Base-by-base conservation (phyloP, 2,329 filamentous ascomycete species). In the Tolypocladium ovalisporum region DNA sequence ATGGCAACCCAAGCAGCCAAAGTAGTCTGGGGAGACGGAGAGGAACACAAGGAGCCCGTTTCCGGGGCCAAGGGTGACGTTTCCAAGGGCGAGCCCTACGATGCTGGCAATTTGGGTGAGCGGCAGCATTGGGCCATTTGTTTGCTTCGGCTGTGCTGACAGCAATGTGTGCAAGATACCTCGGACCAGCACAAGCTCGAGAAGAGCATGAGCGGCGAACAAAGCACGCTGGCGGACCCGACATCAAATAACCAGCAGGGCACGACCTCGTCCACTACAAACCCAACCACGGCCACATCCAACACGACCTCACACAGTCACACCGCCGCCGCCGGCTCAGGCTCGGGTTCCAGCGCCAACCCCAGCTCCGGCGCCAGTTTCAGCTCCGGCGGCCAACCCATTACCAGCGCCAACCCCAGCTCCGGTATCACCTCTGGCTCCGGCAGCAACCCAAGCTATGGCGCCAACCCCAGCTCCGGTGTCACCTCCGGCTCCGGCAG, bases 31-130 rank as follows among this genome's bases (percentile, higher is more conserved):
- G 75, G 75, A 63, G 73, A 64, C 61, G 73, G 71, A 73, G 63
- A 71, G 34, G 57, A 68, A 29, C 65, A 69, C 52, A 68, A 73
- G 52, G 90, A 95, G 73, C 90, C 90, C 22, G 70, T 91, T 51
- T 87, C 88, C 24, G 90, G 90, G 27, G 75, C 83, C 55, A 75
- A 79, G 58, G 90, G 90, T 42, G 75, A 86, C 67, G 87, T 88
- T 5, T 79, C 79, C 29, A 78, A 77, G 49, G 83, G 81, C 15
- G 86, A 93, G 69, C 90, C 90, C 0, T 95, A 85, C 65, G 90
- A 94, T 67, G 83, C 84, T 58, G 90, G 90, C 54, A 94, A 94
- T 69, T 73, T 82, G n/a, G 79, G 83, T 75, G 80, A 47, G 67
- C 29, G 12, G 27, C 47, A 19, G 27, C 9, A n/a, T 10, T 15